Base-by-base conservation (phyloP, 2,329 filamentous ascomycete genomes). In the Metarhizium brunneum region DNA sequence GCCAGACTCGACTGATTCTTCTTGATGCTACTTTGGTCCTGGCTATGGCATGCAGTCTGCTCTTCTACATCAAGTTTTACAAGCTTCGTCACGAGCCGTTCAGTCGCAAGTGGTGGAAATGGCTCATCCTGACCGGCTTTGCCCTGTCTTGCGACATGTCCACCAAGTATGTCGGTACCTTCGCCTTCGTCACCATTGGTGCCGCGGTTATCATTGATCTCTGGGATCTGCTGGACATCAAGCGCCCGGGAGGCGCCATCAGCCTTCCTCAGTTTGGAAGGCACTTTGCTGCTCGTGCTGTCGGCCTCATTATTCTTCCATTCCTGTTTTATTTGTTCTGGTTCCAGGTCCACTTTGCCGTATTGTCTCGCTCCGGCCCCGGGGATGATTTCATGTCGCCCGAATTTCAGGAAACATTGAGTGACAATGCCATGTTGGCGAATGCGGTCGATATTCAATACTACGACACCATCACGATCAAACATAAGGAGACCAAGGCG, bases 271-370 rank as follows among this genome's bases (percentile, higher is more conserved):
- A 88, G 47, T 97, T 96, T 69, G 83, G 79, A 61, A 92, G 95
- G 76, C 94, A 99, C 73, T 95, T 99, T 69, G 82, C 77, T 43
- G 94, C 94, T 59, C 88, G 94, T 53, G 83, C 86, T n/a, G 77
- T 95, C 60, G 92, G 88, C 14, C 78, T 99, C 55, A 90, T 97
- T 64, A 70, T 96, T 62, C 83, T 97, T 62, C 94, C 94, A 14
- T 96, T 99, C 79, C 79, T 97, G 66, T 95, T 99, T 74, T 99
- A 99, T 73, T 83, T 99, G 50, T 97, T 99, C 80, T 99, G 94
- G 94, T 99, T 99, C 85, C 94, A 99, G 79, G 92, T 99, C 35
- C 94, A 99, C 75, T 99, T 99, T 71, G 81, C 90, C 48, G 90
- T 99, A 64, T 80, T 99, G 59, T 87, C 76, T 62, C 82, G 86